Evolutionary conservation across 805 yeast species (phyloP).

Genomic region (Pichia phayaonensis): DNA sequence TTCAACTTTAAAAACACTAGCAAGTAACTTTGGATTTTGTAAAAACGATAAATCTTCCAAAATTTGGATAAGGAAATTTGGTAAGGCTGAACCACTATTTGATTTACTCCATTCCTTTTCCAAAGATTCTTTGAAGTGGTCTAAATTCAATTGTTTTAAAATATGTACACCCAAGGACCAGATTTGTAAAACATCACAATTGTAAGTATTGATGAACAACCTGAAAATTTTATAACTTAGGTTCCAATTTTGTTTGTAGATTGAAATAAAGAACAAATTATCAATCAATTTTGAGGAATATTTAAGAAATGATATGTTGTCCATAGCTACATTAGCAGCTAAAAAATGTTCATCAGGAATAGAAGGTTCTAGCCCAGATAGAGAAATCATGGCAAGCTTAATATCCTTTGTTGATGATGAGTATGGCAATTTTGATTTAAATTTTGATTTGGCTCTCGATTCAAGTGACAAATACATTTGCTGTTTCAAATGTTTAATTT

Average conservation of each 20-base stretch:
- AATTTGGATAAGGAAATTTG: background rate
- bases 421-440: background rate
- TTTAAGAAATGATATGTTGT: constrained; percentile 6
- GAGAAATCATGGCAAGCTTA: background rate
- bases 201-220: constrained; percentile 39
- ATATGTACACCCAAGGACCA: constrained; percentile 65
- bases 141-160: constrained; percentile 26
- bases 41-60: constrained; percentile 3
- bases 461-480: constrained; percentile 8
- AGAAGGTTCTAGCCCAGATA: background rate
- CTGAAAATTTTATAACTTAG: constrained; percentile 47
- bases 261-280: constrained; percentile 40
- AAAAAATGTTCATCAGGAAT: background rate
- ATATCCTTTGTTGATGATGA: background rate
- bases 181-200: constrained; percentile 44
- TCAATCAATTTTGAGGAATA: constrained; percentile 24
- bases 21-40: constrained; percentile 2
- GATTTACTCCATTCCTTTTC: background rate
- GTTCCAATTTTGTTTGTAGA: constrained; percentile 46
- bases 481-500: constrained; percentile 3
- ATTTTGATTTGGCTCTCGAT: background rate
- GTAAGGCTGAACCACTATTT: background rate
- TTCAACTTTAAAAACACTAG: background rate
- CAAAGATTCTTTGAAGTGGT: constrained; percentile 15
- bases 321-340: background rate